These are phyloP conservation scores for Hygrophorus pudorinus DNA, from an alignment of 768 basidiomycete species.

Conservation along the genomic window DNA sequence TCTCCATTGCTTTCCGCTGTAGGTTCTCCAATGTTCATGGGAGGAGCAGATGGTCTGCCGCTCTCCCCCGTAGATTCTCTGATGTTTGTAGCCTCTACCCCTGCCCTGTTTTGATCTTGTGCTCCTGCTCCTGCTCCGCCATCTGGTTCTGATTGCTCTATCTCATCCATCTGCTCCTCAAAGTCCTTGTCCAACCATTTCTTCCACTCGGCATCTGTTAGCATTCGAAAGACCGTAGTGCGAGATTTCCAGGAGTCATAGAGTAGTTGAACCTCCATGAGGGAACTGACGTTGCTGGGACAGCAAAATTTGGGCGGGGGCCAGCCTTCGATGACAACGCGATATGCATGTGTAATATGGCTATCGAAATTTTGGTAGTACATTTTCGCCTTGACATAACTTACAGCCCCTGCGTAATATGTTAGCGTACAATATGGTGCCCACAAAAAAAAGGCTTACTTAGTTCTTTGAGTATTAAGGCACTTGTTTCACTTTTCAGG, in stretches of 20 bases:
- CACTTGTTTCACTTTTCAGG: neutral
- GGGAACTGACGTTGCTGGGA: constrained; percentile 9
- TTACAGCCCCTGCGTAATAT: neutral
- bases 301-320: constrained; percentile 11
- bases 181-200: constrained; percentile 6
- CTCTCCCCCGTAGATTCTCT: too few relatives aligned
- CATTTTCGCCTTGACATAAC: constrained; percentile 7
- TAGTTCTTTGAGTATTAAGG: constrained; percentile 3
- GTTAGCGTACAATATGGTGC: neutral
- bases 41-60: too few relatives aligned
- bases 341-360: constrained; percentile 10
- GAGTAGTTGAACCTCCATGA: constrained; percentile 9
- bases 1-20: too few relatives aligned
- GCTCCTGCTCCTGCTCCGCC: too few relatives aligned
- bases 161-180: neutral
- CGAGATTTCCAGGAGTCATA: constrained; percentile 10
- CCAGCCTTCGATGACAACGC: constrained; percentile 14
- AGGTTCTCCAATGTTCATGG: too few relatives aligned
- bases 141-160: too few relatives aligned
- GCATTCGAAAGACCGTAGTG: constrained; percentile 9
- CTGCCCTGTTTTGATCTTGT: too few relatives aligned
- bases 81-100: too few relatives aligned
- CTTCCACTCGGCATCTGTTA: constrained; percentile 7
- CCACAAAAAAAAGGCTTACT: neutral
- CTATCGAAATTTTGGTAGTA: constrained; percentile 12